These are phyloP conservation scores for Penicillium parvum DNA, from an alignment of 495 filamentous ascomycete species.

Conservation along the genomic window DNA sequence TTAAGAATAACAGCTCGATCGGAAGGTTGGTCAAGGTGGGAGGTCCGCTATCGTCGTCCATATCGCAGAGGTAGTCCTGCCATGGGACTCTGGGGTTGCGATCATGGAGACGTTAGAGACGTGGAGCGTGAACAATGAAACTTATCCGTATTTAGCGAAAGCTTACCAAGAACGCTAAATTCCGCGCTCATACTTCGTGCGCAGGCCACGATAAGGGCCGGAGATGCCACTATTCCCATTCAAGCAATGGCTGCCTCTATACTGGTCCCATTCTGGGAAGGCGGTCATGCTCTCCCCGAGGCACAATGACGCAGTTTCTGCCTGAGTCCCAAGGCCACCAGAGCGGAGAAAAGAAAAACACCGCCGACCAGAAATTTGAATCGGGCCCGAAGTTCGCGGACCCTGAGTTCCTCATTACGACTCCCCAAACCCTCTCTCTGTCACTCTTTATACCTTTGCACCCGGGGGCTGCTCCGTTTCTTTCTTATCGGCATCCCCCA, in stretches of 20 bases:
- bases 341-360: slow-evolving; percentile 35
- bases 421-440: slow-evolving; percentile 19
- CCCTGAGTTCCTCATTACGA: slow-evolving; percentile 7
- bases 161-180: too few relatives aligned
- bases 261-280: neutral
- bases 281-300: neutral
- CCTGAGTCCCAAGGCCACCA: slow-evolving; percentile 30
- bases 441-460: slow-evolving; percentile 19
- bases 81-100: too few relatives aligned
- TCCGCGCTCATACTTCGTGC: too few relatives aligned
- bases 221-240: neutral
- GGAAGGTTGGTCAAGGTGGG: neutral
- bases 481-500: slow-evolving; percentile 12
- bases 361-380: slow-evolving; percentile 39
- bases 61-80: too few relatives aligned
- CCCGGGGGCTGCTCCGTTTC: slow-evolving; percentile 16
- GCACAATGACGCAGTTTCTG: slow-evolving; percentile 14
- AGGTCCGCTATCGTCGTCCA: neutral
- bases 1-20: neutral
- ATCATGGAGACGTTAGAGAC: too few relatives aligned
- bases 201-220: neutral
- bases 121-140: too few relatives aligned
- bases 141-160: too few relatives aligned
- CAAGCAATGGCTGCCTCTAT: neutral
- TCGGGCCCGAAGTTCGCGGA: slow-evolving; percentile 10